These are phyloP conservation scores for Phylloporus sp. DNA, from an alignment of 768 basidiomycete species.

Conservation along the genomic window DNA sequence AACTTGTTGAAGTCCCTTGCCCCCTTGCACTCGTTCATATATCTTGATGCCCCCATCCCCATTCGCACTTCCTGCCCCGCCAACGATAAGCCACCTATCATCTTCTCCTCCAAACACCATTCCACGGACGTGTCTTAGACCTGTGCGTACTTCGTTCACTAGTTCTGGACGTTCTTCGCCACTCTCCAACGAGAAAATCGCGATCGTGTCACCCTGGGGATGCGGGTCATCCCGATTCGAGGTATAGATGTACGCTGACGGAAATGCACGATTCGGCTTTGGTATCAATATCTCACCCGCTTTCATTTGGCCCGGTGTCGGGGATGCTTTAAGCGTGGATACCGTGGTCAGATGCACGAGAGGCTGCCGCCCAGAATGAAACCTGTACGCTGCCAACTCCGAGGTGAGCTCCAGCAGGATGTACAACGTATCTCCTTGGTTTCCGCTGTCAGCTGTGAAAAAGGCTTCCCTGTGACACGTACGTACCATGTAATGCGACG, in stretches of 20 bases:
- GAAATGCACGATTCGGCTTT: constrained; percentile 45
- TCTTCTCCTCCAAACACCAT: constrained; percentile 64
- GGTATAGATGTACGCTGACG: constrained; percentile 59
- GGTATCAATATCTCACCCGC: constrained; percentile 72
- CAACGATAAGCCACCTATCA: constrained; percentile 54
- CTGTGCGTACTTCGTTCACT: constrained; percentile 62
- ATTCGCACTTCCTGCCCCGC: constrained; percentile 47
- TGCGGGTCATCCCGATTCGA: constrained; percentile 75
- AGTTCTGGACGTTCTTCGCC: constrained; percentile 43
- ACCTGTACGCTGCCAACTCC: constrained; percentile 51
- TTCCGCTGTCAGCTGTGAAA: neutral
- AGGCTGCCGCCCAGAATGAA: constrained; percentile 40
- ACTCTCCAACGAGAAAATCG: constrained; percentile 57
- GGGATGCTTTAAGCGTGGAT: constrained; percentile 46
- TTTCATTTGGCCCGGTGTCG: constrained; percentile 48
- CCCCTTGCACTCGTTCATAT: constrained; percentile 62
- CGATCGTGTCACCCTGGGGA: constrained; percentile 66
- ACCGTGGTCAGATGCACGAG: constrained; percentile 39
- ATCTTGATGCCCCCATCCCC: constrained; percentile 70
- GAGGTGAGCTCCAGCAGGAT: constrained; percentile 65
- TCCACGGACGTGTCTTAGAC: constrained; percentile 65
- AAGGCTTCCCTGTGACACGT: constrained; percentile 2
- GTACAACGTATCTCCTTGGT: constrained; percentile 58
- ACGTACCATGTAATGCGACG: constrained; percentile 56
- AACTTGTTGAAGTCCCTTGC: constrained; percentile 51